A percentile compares a stretch with the other conserved stretches of the same genome.
Evolutionary conservation across 805 yeast species (phyloP).

Genomic region (Zygoascus ofunaensis): DNA sequence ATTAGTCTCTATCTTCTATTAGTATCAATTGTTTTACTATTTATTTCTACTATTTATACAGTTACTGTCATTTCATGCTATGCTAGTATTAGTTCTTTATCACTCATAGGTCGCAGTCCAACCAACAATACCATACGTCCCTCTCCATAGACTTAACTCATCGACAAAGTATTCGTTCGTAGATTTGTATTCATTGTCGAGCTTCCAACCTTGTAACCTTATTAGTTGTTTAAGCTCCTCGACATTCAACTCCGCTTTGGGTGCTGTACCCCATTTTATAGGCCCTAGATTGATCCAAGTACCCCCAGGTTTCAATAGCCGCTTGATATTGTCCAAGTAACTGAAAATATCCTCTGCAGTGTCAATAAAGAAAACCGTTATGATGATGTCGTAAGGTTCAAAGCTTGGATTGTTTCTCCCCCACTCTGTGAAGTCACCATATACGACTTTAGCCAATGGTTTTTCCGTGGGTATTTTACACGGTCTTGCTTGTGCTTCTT

Average conservation of each 20-base stretch:
- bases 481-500: conserved; percentile 43
- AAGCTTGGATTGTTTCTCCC: conserved; percentile 18
- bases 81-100: background rate
- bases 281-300: conserved; percentile 91
- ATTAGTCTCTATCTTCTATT: too few species aligned
- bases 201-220: conserved; percentile 52
- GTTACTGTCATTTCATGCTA: too few species aligned
- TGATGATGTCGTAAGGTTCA: conserved; percentile 32
- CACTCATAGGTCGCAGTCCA: conserved; percentile 8
- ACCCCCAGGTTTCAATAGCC: conserved; percentile 39
- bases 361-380: conserved; percentile 68
- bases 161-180: conserved; percentile 26
- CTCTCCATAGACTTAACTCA: conserved; percentile 22
- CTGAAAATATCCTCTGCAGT: conserved; percentile 82
- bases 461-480: conserved; percentile 23
- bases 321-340: conserved; percentile 58
- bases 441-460: conserved; percentile 14
- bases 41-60: too few species aligned
- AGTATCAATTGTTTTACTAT: too few species aligned
- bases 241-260: conserved; percentile 54
- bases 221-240: conserved; percentile 59
- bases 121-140: conserved; percentile 9
- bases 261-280: conserved; percentile 82
- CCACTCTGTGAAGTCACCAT: conserved; percentile 60
- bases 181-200: conserved; percentile 20